Evolutionary conservation across 148 eudicot species (phyloP), one percentile per base, ranked within the genome.

Genomic region (Selenicereus undatus): DNA sequence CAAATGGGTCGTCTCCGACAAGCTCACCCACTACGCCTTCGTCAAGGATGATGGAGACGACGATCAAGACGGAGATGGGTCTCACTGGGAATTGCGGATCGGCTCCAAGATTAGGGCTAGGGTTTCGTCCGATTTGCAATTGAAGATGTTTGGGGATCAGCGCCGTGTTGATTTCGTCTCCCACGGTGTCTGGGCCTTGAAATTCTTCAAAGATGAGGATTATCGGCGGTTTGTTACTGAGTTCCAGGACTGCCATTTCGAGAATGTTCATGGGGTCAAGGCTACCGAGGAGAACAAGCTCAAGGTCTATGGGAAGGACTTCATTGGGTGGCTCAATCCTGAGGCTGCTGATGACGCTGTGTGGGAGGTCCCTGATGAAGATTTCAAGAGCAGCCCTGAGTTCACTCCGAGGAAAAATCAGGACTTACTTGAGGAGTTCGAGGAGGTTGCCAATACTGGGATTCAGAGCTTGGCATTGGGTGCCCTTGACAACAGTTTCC

Each of bases 401-500:
- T 24, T 60, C 13, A 84, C 85, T 8, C 70, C 81, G 42, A 85
- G 83, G 77, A 86, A 56, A 62, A 84, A 79, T 17, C 81, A 90
- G 42, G 95, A 90, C 76, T 87, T 92, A 83, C 71, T 90, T 48
- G 90, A 91, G 84, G 99, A 96, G 80, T 93, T 91, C 77, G 99
- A 96, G 85, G 97, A 96, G 86, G 97, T 86, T 0, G 78, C 86
- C 0, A 90, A 85, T 24, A 88, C 91, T 5, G 95, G 93, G 26
- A 96, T 96, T 66, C 97, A 92, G 84, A 92, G 98, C 80, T 82
- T 96, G 86, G 94, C 99, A 0, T 89, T 96, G 43, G 99, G 99
- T 73, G 99, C 99, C 0, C 81, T 96, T 75, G 99, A 96, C 80
- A 91, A 96, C 50, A 96, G 99, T 87, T 96, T 96, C 74, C 83